These are phyloP conservation scores for Digitaria exilis DNA, from an alignment of 202 grass and related monocot genomes.

Conservation along the genomic window DNA sequence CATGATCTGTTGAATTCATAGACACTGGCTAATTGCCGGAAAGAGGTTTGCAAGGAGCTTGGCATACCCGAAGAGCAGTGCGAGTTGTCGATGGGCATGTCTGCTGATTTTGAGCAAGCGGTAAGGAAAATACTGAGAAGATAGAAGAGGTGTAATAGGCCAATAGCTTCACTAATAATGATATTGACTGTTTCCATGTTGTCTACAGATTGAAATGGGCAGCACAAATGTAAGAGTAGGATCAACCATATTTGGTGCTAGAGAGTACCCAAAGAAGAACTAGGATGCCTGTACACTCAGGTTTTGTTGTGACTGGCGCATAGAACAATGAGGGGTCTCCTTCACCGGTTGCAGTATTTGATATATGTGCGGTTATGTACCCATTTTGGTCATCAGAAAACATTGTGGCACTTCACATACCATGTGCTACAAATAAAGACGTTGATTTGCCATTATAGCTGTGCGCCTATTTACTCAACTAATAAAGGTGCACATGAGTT, in stretches of 20 bases:
- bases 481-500: constrained; percentile 3
- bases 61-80: constrained; percentile 80
- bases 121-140: constrained; percentile 52
- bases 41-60: constrained; percentile 72
- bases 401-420: neutral
- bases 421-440: constrained; percentile 21
- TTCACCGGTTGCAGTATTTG: constrained; percentile 11
- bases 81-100: constrained; percentile 97
- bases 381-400: constrained; percentile 6
- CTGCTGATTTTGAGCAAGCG: constrained; percentile 93
- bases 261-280: constrained; percentile 87
- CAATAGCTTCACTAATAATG: constrained; percentile 9
- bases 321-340: neutral
- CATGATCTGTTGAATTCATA: constrained; percentile 27
- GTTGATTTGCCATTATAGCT: neutral
- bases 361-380: neutral
- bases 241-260: constrained; percentile 83
- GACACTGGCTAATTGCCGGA: constrained; percentile 61
- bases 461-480: neutral
- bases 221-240: constrained; percentile 86
- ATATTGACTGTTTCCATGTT: constrained; percentile 15
- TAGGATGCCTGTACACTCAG: constrained; percentile 32
- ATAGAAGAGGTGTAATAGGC: neutral
- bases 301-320: neutral
- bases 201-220: constrained; percentile 91